Percentiles rank a stretch among this genome's conserved stretches.
Conservation (phyloP, 345 rosid species). For the Gossypium ekmanianum region DNA sequence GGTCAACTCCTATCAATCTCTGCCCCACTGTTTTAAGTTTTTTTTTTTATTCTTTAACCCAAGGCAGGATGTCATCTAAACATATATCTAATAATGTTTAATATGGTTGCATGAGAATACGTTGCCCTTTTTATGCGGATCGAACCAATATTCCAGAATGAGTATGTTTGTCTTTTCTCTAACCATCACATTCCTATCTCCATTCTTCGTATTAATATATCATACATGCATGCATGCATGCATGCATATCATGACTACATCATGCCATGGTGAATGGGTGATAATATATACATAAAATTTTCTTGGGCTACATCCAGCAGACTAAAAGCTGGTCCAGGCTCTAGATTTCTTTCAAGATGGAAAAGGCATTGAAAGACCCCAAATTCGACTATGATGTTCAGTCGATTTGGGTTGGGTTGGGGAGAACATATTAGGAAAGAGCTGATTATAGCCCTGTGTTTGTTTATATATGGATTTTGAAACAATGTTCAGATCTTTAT, state of each 20-base stretch:
- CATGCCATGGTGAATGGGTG: neutral
- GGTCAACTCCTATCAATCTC: slow-evolving; percentile 35
- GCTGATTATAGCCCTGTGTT: neutral
- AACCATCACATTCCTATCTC: neutral
- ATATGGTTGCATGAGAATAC: slow-evolving; percentile 21
- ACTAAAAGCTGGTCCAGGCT: neutral
- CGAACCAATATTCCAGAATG: slow-evolving; percentile 36
- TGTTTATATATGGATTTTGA: no score
- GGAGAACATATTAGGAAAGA: neutral
- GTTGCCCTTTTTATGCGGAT: slow-evolving; percentile 30
- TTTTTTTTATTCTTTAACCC: neutral
- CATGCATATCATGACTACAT: neutral
- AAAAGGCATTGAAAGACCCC: neutral
- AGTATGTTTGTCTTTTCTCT: slow-evolving; percentile 38
- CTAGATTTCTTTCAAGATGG: neutral
- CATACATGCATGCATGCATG: neutral
- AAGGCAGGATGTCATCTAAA: slow-evolving; percentile 13
- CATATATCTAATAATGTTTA: neutral
- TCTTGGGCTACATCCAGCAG: neutral
- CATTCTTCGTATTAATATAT: neutral
- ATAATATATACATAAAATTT: neutral
- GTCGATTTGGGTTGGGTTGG: neutral
- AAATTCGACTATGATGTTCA: neutral
- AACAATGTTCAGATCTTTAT: no score
- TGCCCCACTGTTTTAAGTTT: slow-evolving; percentile 12